These are phyloP conservation scores for Camellia granthamiana DNA, from an alignment of 148 eudicot genomes.

Conservation along the genomic window DNA sequence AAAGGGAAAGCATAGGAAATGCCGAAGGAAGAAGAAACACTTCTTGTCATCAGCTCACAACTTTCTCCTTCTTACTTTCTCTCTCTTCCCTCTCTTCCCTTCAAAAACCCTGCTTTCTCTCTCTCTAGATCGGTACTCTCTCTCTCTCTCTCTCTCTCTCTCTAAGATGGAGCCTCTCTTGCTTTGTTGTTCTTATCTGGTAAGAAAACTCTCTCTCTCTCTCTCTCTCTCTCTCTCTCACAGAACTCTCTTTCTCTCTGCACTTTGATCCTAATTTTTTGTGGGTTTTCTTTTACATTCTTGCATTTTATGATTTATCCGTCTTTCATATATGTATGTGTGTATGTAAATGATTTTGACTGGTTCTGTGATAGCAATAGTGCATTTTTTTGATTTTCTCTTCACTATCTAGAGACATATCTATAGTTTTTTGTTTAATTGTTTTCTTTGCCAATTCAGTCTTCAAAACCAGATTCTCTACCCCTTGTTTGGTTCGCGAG, in stretches of 20 bases:
- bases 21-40: slow-evolving; percentile 32
- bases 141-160: neutral
- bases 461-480: neutral
- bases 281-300: too few relatives aligned
- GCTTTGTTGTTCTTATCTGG: slow-evolving; percentile 4
- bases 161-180: neutral
- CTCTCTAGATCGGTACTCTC: slow-evolving; percentile 27
- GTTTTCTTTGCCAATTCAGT: neutral
- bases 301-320: too few relatives aligned
- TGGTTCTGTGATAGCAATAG: neutral
- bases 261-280: too few relatives aligned
- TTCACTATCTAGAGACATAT: neutral
- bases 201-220: slow-evolving; percentile 4
- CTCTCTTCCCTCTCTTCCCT: neutral
- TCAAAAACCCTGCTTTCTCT: neutral
- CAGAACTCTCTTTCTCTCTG: too few relatives aligned
- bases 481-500: slow-evolving; percentile 7
- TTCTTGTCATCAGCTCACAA: slow-evolving; percentile 17
- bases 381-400: slow-evolving; percentile 3
- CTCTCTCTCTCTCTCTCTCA: neutral
- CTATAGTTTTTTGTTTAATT: neutral
- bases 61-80: slow-evolving; percentile 7
- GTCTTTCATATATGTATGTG: too few relatives aligned
- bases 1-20: slow-evolving; percentile 44
- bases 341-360: too few relatives aligned